A percentile compares a stretch with the other conserved stretches of the same genome.
Conservation (phyloP, 1,284 basidiomycete genomes). For the Peniophora sp. region DNA sequence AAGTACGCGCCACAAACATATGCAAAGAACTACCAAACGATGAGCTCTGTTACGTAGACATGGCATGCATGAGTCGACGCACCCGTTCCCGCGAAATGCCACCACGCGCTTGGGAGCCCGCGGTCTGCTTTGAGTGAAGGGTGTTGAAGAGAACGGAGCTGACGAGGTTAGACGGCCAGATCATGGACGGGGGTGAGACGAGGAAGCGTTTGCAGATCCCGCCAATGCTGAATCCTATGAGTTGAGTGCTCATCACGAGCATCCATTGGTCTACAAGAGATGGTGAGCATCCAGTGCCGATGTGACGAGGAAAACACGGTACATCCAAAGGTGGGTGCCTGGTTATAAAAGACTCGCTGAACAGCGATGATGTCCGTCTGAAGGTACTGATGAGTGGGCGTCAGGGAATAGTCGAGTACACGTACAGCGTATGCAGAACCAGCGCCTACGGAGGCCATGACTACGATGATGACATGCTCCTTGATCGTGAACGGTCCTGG, state of each 20-base stretch:
- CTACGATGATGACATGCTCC: constrained; percentile 39
- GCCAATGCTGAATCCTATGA: constrained; percentile 40
- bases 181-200: constrained; percentile 32
- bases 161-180: constrained; percentile 50
- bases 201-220: constrained; percentile 36
- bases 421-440: constrained; percentile 34
- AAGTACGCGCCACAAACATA: not conserved
- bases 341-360: constrained; percentile 28
- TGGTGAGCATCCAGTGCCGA: not conserved
- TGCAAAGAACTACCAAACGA: not conserved
- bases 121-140: constrained; percentile 25
- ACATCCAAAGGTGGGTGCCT: constrained; percentile 25
- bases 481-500: constrained; percentile 75
- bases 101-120: not conserved
- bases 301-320: constrained; percentile 3
- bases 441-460: constrained; percentile 49
- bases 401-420: constrained; percentile 5
- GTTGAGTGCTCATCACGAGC: constrained; percentile 32
- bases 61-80: no score
- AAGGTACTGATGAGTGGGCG: constrained; percentile 20
- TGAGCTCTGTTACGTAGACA: no score
- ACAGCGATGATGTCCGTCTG: constrained; percentile 34
- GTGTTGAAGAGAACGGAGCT: constrained; percentile 49
- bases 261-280: constrained; percentile 24
- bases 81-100: not conserved